Evolutionary conservation across 2,329 filamentous ascomycete species (phyloP).

Genomic region (Hypoxylon sp.): DNA sequence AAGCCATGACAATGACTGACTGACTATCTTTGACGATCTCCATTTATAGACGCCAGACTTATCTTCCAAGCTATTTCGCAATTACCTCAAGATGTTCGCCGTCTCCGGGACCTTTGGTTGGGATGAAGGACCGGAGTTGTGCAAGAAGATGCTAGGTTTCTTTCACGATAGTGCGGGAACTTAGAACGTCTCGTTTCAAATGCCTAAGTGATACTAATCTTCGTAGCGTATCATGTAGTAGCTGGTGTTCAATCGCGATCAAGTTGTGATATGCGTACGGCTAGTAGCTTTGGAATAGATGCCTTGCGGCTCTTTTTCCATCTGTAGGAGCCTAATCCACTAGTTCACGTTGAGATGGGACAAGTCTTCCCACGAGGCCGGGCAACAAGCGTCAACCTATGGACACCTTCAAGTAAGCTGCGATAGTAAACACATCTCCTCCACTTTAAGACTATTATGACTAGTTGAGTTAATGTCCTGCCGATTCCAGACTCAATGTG

Average conservation of each 20-base stretch:
- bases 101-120: background rate
- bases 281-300: too few relatives aligned
- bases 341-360: background rate
- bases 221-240: background rate
- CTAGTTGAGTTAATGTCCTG: background rate
- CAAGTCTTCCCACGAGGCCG: background rate
- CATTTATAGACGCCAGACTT: background rate
- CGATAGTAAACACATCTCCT: background rate
- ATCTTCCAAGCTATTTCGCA: background rate
- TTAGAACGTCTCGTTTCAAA: background rate
- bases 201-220: background rate
- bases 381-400: background rate
- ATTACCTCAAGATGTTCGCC: too few relatives aligned
- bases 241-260: background rate
- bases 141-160: background rate
- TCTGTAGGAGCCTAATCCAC: background rate
- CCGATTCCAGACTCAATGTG: background rate
- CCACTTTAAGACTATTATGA: background rate
- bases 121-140: background rate
- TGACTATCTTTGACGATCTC: conserved; percentile 11
- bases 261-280: background rate
- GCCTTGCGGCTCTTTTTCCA: too few relatives aligned
- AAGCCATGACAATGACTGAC: conserved; percentile 3
- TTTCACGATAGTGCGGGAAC: background rate
- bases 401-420: too few relatives aligned